Evolutionary conservation across 768 basidiomycete genomes (phyloP), one percentile per base, ranked within the genome.

Genomic region (Atractiella rhizophila): DNA sequence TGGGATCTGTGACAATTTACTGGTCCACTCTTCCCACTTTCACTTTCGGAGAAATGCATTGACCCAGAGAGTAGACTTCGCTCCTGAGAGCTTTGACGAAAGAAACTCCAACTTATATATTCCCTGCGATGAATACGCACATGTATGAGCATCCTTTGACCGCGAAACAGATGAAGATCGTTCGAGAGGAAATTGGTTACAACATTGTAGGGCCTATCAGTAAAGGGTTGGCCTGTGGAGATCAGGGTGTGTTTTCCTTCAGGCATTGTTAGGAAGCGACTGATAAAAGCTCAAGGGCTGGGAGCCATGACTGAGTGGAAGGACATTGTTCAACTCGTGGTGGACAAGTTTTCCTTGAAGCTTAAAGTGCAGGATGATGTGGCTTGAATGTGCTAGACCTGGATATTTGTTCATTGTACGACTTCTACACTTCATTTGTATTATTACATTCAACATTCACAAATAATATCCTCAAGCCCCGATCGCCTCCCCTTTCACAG

Each of bases 301-400:
- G 88, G 88, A 11, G 88, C 86, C 2, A 96, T 96, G 88, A 76
- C 76, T 1, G 86, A 94, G 51, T 96, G 88, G 88, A 66, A 62
- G 34, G 83, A 94, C 36, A 78, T 96, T 26, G 61, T 64, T 13
- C 31, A 53, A 24, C 53, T 59, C 3, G 59, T 63, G 26, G 52
- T 57, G 26, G 51, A 54, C 2, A 32, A 46, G 19, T 53, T 53
- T 33, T 16, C 26, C 2, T 34, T 54, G 4, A 13, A 47, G 28
- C 30, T 30, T 2, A 23, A 24, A 28, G 12, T n/a, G n/a, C n/a
- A n/a, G n/a, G n/a, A n/a, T n/a, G n/a, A n/a, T n/a, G n/a, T n/a
- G n/a, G n/a, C n/a, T n/a, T n/a, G n/a, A n/a, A n/a, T n/a, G n/a
- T n/a, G n/a, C n/a, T n/a, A n/a, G n/a, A n/a, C n/a, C n/a, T n/a